Conservation (phyloP, 225 moss, liverwort and hornwort genomes). For the Asterella californica region DNA sequence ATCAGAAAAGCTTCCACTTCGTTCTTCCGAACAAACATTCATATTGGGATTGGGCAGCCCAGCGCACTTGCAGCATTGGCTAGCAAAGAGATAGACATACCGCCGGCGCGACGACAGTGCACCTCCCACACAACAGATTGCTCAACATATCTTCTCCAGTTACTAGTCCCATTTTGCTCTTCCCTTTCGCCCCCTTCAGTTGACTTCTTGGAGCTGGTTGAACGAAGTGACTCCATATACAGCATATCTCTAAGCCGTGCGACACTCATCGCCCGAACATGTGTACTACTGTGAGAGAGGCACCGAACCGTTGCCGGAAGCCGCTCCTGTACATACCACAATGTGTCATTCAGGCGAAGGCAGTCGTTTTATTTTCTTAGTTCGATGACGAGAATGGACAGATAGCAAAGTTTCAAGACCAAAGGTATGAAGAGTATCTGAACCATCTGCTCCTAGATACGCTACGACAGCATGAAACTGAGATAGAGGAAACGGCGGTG, state of each 20-base stretch:
- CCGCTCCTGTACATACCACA: constrained; percentile 34
- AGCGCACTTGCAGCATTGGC: constrained; percentile 43
- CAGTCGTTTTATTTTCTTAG: neutral
- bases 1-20: constrained; percentile 20
- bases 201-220: constrained; percentile 6
- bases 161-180: constrained; percentile 21
- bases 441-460: neutral
- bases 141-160: constrained; percentile 40
- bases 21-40: neutral
- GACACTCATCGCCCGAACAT: constrained; percentile 43
- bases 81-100: constrained; percentile 40
- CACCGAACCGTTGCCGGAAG: constrained; percentile 42
- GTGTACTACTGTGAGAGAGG: constrained; percentile 41
- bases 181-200: constrained; percentile 11
- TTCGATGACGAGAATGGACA: neutral
- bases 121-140: constrained; percentile 42
- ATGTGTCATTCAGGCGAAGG: neutral
- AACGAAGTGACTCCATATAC: constrained; percentile 27
- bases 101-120: constrained; percentile 42
- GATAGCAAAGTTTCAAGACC: neutral
- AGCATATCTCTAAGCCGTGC: constrained; percentile 42
- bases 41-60: constrained; percentile 38
- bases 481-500: neutral
- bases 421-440: neutral
- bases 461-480: neutral